Conservation (phyloP, 225 moss, liverwort and hornwort genomes). For the Pleurozium schreberi region DNA sequence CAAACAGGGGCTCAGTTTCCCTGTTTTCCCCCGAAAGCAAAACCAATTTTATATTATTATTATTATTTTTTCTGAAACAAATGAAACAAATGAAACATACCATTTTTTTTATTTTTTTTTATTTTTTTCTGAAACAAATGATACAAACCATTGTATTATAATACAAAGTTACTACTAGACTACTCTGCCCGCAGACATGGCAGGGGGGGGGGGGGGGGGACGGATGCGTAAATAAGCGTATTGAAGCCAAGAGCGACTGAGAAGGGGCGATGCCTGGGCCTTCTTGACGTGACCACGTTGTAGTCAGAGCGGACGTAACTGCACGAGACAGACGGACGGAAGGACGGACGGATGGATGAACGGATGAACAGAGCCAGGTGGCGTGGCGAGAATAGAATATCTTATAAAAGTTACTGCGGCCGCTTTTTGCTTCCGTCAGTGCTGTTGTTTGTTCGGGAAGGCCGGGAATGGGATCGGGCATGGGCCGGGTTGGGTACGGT, state of each 20-base stretch:
- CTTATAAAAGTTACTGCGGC: background rate
- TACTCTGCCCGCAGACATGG: background rate
- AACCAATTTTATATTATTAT: too few species aligned
- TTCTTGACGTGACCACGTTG: slow-evolving; percentile 19
- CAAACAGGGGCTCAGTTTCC: too few species aligned
- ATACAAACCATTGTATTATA: too few species aligned
- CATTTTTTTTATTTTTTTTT: too few species aligned
- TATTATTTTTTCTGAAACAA: too few species aligned
- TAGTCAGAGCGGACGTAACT: background rate
- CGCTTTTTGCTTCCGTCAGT: background rate
- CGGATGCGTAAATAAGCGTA: background rate
- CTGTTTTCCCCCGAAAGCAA: too few species aligned
- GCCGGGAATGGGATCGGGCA: background rate
- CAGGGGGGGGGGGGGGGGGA: background rate
- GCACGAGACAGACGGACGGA: background rate
- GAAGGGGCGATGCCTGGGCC: background rate
- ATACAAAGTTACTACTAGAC: too few species aligned
- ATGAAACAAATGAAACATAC: too few species aligned
- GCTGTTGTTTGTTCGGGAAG: background rate
- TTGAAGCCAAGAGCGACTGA: background rate
- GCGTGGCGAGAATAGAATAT: background rate
- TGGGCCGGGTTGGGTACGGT: background rate
- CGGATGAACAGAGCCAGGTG: background rate
- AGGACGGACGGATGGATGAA: too few species aligned
- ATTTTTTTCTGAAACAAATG: too few species aligned